Conservation (phyloP, 805 yeast genomes). For the Saccharomycopsis selenospora region DNA sequence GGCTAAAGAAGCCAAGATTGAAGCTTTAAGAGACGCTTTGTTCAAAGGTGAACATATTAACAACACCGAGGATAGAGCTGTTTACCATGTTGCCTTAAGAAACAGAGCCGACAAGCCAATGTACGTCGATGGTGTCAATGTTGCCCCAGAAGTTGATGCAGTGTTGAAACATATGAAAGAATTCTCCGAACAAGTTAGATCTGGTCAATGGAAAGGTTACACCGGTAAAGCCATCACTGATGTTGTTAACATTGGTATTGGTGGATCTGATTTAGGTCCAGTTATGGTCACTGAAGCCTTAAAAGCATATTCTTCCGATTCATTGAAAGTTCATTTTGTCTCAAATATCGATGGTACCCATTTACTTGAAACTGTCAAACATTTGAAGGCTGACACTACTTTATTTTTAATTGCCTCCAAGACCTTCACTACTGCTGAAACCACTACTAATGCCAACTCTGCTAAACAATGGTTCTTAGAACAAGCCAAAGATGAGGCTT, state of each 20-base stretch:
- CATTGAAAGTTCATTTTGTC: conserved; percentile 78
- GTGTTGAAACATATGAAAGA: conserved; percentile 96
- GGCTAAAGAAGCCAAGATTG: conserved; percentile 88
- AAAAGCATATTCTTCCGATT: conserved; percentile 73
- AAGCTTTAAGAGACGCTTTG: conserved; percentile 80
- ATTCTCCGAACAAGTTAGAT: conserved; percentile 81
- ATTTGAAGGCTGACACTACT: conserved; percentile 81
- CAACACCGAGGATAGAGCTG: conserved; percentile 95
- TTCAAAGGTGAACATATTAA: conserved; percentile 91
- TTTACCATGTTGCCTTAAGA: conserved; percentile 93
- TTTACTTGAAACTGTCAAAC: conserved; percentile 80
- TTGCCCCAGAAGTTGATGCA: conserved; percentile 83
- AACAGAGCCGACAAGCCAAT: conserved; percentile 79
- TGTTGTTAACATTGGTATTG: conserved; percentile 96
- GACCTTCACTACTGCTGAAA: conserved; percentile 99
- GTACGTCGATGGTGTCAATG: conserved; percentile 85
- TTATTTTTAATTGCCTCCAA: conserved; percentile 89
- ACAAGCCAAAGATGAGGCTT: conserved; percentile 54
- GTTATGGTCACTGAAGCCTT: conserved; percentile 99
- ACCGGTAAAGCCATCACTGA: conserved; percentile 91
- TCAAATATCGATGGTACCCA: conserved; percentile 99
- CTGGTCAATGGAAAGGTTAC: conserved; percentile 95
- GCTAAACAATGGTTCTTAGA: conserved; percentile 93
- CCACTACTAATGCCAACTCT: conserved; percentile 89
- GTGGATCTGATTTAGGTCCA: conserved; percentile 98